phyloP scores from a whole-genome alignment of 164 flowering plant genomes.

The Platanus orientalis region DNA sequence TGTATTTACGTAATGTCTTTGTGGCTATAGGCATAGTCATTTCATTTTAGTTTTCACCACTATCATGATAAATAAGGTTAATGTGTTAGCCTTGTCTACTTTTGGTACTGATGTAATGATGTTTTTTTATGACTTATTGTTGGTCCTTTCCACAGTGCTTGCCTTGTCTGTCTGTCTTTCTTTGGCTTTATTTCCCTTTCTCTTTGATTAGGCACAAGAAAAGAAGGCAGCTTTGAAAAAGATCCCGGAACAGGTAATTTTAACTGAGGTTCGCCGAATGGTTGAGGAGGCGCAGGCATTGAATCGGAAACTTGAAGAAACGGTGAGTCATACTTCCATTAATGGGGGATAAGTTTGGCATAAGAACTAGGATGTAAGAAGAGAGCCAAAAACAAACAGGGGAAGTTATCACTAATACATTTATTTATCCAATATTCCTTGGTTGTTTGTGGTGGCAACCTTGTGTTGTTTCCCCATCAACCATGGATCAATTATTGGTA shows the following conservation, averaged over 20 bases:
- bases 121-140: not conserved
- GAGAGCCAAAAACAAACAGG: no score
- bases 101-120: not conserved
- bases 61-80: not conserved
- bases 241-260: constrained; percentile 68
- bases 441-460: not conserved
- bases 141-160: not conserved
- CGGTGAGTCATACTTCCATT: constrained; percentile 38
- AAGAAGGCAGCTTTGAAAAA: constrained; percentile 57
- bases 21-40: no score
- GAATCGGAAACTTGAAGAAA: constrained; percentile 65
- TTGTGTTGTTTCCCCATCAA: no score
- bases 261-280: constrained; percentile 83
- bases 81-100: not conserved
- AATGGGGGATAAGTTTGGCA: not conserved
- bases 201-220: constrained; percentile 51
- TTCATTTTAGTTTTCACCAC: not conserved
- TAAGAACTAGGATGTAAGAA: not conserved
- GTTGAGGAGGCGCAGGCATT: constrained; percentile 84
- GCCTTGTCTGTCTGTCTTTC: not conserved
- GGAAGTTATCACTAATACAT: no score
- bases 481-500: no score
- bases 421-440: no score
- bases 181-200: not conserved
- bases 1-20: no score